Evolutionary conservation across 2,329 filamentous ascomycete species (phyloP), one percentile per base, ranked within the genome.

Genomic region (Leptographium flavum): DNA sequence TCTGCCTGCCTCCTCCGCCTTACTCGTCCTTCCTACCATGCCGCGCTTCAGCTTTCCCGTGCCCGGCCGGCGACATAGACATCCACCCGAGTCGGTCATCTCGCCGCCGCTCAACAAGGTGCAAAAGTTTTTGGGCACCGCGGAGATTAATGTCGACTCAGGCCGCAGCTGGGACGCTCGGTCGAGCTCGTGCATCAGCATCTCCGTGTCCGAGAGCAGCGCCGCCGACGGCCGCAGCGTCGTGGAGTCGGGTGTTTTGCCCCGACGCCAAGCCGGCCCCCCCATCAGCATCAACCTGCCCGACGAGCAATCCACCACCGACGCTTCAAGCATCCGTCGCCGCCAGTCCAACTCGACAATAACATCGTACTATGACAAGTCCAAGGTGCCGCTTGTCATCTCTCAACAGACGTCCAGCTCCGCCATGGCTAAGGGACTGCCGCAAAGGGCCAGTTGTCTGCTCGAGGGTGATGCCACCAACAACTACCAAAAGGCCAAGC

Each of bases 371-470:
- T 77, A 77, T 56, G 73, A 77, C 58, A 70, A 71, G 54, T 57
- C 68, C 5, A 74, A 73, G 53, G 63, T 72, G 40, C 71, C 73
- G 11, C 62, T 76, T 5, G 64, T 70, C n/a, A 68, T 75, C 48
- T 74, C 73, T 1, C 73, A 76, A 53, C 73, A 77, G 55, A 76
- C 74, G 0, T 75, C 73, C 0, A 69, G 65, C 37, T 74, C 73
- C 1, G 69, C 72, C 48, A 76, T 77, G 67, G 71, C 73, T 21
- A 75, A 72, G 52, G 72, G 71, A 4, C 55, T 69, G 5, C 70
- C 72, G 0, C 54, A 62, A 38, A 74, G 74, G 52, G 62, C 67
- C 1, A 64, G 63, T 11, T 37, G 41, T 3, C 39, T 53, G 39
- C 59, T 74, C 21, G 68, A 72, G 50, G 63, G 70, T 45, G 66